A percentile compares a stretch with the other conserved stretches of the same genome.
phyloP scores from a whole-genome alignment of 2,329 filamentous ascomycete species.

The Metarhizium humberi region DNA sequence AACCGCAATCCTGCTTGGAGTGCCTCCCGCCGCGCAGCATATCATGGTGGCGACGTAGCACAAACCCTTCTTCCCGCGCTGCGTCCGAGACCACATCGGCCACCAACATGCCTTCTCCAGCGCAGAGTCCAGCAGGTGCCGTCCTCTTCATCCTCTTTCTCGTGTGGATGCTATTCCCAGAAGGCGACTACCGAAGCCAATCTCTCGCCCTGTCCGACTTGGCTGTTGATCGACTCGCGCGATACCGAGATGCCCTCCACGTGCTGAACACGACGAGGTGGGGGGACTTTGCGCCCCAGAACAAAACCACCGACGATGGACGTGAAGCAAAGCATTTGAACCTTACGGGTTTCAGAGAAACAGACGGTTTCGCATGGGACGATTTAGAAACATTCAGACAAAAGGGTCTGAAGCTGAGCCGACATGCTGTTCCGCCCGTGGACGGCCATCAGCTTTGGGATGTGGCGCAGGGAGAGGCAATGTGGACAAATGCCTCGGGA shows the following conservation, averaged over 20 bases:
- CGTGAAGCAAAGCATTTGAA: constrained; percentile 44
- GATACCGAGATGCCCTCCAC: constrained; percentile 41
- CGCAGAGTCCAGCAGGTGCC: constrained; percentile 29
- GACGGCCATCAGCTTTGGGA: constrained; percentile 32
- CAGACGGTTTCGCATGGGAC: constrained; percentile 72
- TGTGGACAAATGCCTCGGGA: constrained; percentile 76
- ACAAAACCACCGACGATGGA: constrained; percentile 15
- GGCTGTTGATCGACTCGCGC: constrained; percentile 35
- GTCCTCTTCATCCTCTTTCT: constrained; percentile 23
- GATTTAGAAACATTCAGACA: constrained; percentile 58
- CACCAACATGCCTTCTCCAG: constrained; percentile 33
- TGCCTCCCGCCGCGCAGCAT: background rate
- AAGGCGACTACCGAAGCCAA: constrained; percentile 23
- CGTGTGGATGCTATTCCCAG: constrained; percentile 30
- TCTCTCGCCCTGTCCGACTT: constrained; percentile 25
- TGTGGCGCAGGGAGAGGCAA: constrained; percentile 26
- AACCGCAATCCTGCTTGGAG: background rate
- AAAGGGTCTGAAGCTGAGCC: constrained; percentile 53
- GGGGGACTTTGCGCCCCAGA: constrained; percentile 48
- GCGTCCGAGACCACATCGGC: constrained; percentile 5
- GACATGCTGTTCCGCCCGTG: constrained; percentile 36
- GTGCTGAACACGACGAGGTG: constrained; percentile 47
- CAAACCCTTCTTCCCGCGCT: background rate
- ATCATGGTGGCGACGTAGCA: constrained; percentile 9
- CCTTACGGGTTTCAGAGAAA: constrained; percentile 65